Base-by-base conservation (phyloP, 2,329 filamentous ascomycete species). In the Aaosphaeria arxii region DNA sequence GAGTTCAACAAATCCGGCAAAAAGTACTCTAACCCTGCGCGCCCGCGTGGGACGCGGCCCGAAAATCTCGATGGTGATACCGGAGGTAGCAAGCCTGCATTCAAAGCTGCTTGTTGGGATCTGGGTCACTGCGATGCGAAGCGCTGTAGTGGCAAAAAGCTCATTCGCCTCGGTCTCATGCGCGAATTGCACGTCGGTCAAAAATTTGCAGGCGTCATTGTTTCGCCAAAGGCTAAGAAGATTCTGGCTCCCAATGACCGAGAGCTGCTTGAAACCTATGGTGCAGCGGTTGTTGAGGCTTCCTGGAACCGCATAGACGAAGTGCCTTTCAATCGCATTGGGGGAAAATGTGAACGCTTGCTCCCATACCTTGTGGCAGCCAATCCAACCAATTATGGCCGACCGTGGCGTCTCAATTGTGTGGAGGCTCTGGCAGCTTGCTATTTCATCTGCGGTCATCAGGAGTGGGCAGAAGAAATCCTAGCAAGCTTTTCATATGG, bases 21-120 rank as follows among this genome's bases (percentile, higher is more conserved):
- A 69, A 89, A 88, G 72, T 81, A 80, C 62, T 75, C 76, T 58
- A 79, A 78, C 56, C 78, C 82, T 51, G 73, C 78, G 11, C 79
- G 84, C 52, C 78, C 83, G 54, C 75, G 78, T 54, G 77, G 78
- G 52, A 74, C 78, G 50, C 55, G 58, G 52, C 55, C 57, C 53
- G 51, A 55, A 40, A 52, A 56, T 44, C 58, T 51, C 30, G 58
- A 66, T 30, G 55, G 53, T 40, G 53, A 59, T 50, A 47, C 62
- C 42, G 60, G 56, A 36, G 52, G 57, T 42, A 49, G 57, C 35
- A 72, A 71, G 29, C 74, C 81, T 61, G 55, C 84, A 74, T 96
- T 91, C 81, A 95, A 95, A 74, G 92, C 94, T 43, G 94, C 92
- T 50, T 96, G 92, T 71, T 99, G 94, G 94, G 94, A 99, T 66